phyloP scores from a whole-genome alignment of 1,284 basidiomycete species.

The Melampsora abietis-canadensis region DNA sequence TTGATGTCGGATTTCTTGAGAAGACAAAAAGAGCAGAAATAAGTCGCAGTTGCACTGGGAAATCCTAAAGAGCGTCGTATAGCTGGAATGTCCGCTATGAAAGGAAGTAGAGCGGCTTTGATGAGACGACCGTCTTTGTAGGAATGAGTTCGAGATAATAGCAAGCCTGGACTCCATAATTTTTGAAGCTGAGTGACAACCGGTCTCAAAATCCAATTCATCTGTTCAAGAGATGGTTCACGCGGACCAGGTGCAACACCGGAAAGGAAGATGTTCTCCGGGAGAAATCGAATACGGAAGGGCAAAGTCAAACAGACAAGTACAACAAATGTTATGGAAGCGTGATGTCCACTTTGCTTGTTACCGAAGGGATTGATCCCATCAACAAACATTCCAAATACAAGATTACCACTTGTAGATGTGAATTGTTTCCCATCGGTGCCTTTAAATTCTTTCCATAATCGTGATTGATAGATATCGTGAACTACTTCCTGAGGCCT shows the following conservation, averaged over 20 bases:
- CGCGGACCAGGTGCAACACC: slow-evolving; percentile 53
- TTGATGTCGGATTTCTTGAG: slow-evolving; percentile 17
- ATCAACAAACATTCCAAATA: slow-evolving; percentile 13
- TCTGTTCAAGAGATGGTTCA: slow-evolving; percentile 44
- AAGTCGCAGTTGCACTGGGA: slow-evolving; percentile 16
- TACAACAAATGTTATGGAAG: slow-evolving; percentile 11
- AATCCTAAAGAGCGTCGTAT: slow-evolving; percentile 30
- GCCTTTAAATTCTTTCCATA: slow-evolving; percentile 23
- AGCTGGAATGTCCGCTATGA: slow-evolving; percentile 44
- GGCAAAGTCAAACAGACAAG: slow-evolving; percentile 46
- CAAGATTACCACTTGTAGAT: background rate
- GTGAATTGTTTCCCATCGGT: slow-evolving; percentile 10
- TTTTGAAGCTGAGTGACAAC: slow-evolving; percentile 51
- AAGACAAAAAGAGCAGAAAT: slow-evolving; percentile 34
- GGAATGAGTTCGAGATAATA: background rate
- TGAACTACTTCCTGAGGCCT: slow-evolving; percentile 4
- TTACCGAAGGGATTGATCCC: no score
- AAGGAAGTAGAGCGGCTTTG: slow-evolving; percentile 20
- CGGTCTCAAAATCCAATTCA: slow-evolving; percentile 52
- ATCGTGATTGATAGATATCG: slow-evolving; percentile 26
- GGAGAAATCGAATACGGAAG: slow-evolving; percentile 48
- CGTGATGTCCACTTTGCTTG: no score
- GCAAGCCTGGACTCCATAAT: slow-evolving; percentile 49
- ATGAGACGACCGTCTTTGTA: background rate
- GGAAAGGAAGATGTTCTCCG: slow-evolving; percentile 55